Percentiles rank a stretch among this genome's conserved stretches.
Evolutionary conservation across 2,329 filamentous ascomycete genomes (phyloP).

Genomic region (Blastomyces emzantsi): DNA sequence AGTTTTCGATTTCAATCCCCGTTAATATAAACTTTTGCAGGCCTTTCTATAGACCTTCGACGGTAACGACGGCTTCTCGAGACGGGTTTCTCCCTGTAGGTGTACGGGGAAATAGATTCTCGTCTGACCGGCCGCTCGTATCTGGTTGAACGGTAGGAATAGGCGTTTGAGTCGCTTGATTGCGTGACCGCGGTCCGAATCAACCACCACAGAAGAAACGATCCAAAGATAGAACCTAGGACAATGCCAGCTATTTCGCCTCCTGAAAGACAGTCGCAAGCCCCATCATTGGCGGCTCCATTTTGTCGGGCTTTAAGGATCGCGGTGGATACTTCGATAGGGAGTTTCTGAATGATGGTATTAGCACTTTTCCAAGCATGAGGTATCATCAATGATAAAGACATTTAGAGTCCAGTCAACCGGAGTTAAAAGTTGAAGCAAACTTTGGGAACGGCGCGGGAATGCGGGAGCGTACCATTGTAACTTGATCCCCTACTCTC

Average conservation of each 20-base stretch:
- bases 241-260: constrained; percentile 35
- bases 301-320: constrained; percentile 20
- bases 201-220: constrained; percentile 31
- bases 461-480: not conserved
- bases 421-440: not conserved
- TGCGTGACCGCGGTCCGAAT: constrained; percentile 21
- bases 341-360: constrained; percentile 13
- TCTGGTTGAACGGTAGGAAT: constrained; percentile 16
- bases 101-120: constrained; percentile 24
- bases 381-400: not conserved
- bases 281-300: not conserved
- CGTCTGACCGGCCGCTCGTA: constrained; percentile 20
- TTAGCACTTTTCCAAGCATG: not conserved
- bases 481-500: not conserved
- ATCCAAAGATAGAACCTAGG: constrained; percentile 32
- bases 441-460: not conserved
- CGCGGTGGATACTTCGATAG: not conserved
- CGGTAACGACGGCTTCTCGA: constrained; percentile 21
- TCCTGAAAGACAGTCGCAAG: constrained; percentile 25
- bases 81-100: constrained; percentile 17
- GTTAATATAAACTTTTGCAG: constrained; percentile 30
- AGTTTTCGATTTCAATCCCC: not conserved
- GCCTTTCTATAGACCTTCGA: constrained; percentile 24
- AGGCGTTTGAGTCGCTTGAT: constrained; percentile 22
- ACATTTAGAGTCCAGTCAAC: no score